Percentiles rank a stretch among this genome's conserved stretches.
These are phyloP conservation scores for Starmerella tilneyi DNA, from an alignment of 805 yeast species.

Conservation along the genomic window DNA sequence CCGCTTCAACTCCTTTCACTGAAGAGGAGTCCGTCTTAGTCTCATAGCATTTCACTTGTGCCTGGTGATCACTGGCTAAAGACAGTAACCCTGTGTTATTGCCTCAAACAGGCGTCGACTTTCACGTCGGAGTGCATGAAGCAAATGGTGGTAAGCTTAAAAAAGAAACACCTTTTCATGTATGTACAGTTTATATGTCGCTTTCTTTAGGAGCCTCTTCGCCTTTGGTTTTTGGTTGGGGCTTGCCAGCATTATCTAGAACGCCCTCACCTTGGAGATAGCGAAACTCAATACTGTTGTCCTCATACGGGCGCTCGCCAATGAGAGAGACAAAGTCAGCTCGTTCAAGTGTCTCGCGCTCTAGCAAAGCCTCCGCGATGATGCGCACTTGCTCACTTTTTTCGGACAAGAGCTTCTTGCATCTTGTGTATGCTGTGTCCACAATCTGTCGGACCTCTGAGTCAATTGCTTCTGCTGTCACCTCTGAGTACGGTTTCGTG, in stretches of 20 bases:
- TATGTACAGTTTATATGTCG: slow-evolving; percentile 9
- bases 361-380: slow-evolving; percentile 77
- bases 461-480: slow-evolving; percentile 72
- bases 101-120: too few species aligned
- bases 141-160: too few species aligned
- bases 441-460: slow-evolving; percentile 72
- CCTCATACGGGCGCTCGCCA: slow-evolving; percentile 79
- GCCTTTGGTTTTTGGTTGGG: background rate
- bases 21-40: too few species aligned
- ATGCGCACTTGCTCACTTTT: slow-evolving; percentile 66
- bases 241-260: slow-evolving; percentile 16
- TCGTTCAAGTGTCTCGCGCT: slow-evolving; percentile 83
- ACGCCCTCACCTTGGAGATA: slow-evolving; percentile 27
- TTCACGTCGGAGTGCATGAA: too few species aligned
- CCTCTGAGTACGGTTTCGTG: slow-evolving; percentile 83
- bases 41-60: too few species aligned
- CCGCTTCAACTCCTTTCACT: too few species aligned
- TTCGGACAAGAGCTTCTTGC: slow-evolving; percentile 57
- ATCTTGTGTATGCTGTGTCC: slow-evolving; percentile 59
- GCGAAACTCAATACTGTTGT: slow-evolving; percentile 26
- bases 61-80: too few species aligned
- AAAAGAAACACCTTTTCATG: background rate
- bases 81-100: too few species aligned
- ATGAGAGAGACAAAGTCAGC: slow-evolving; percentile 83
- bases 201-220: too few species aligned